Conservation (phyloP, 2,329 filamentous ascomycete genomes). For the Chaetomium strumarium region DNA sequence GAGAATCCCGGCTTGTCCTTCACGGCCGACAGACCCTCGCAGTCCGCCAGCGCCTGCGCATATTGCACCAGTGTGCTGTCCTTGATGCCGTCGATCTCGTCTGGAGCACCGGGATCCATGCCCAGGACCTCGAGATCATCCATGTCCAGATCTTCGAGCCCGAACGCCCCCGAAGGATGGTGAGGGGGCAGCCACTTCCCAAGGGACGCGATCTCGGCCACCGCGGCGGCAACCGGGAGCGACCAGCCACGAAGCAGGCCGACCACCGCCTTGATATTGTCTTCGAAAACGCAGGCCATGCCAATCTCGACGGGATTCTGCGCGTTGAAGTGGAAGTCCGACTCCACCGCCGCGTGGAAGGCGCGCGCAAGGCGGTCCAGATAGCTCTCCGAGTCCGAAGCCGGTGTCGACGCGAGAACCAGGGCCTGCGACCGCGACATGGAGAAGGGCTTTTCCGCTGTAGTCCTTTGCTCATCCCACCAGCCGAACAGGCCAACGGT, state of each 20-base stretch:
- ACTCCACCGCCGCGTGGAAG: conserved; percentile 62
- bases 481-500: conserved; percentile 77
- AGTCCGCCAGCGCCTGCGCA: conserved; percentile 59
- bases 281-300: conserved; percentile 75
- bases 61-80: conserved; percentile 76
- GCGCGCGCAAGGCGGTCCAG: conserved; percentile 65
- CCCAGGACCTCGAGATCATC: conserved; percentile 81
- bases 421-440: conserved; percentile 36
- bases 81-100: conserved; percentile 61
- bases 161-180: conserved; percentile 46
- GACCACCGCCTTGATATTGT: conserved; percentile 70
- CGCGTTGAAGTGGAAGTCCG: conserved; percentile 72
- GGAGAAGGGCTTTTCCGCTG: conserved; percentile 27
- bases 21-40: conserved; percentile 41
- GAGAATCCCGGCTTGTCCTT: conserved; percentile 30
- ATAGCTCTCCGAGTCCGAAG: conserved; percentile 59
- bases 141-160: conserved; percentile 65
- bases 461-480: conserved; percentile 72
- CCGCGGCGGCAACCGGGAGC: conserved; percentile 67
- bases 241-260: conserved; percentile 75
- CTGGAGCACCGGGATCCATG: conserved; percentile 52
- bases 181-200: conserved; percentile 73
- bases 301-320: conserved; percentile 73
- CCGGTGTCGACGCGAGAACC: conserved; percentile 31
- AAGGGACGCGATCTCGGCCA: conserved; percentile 77